A percentile compares a stretch with the other conserved stretches of the same genome.
Conservation (phyloP, 164 flowering plant genomes). For the Platanus orientalis region DNA sequence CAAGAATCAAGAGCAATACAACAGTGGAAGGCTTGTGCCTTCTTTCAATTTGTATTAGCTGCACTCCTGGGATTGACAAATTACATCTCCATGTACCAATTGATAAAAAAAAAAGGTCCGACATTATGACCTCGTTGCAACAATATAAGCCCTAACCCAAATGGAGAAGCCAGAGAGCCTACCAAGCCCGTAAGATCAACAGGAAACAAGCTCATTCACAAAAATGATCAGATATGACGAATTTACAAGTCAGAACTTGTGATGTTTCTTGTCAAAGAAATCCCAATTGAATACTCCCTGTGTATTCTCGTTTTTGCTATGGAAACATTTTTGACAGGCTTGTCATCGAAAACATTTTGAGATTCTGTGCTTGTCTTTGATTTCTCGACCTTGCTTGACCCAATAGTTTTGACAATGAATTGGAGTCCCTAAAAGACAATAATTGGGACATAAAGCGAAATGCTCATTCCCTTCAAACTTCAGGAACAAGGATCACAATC, state of each 20-base stretch:
- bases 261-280: slow-evolving; percentile 36
- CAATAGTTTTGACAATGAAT: slow-evolving; percentile 43
- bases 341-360: slow-evolving; percentile 13
- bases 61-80: not conserved
- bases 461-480: too few species aligned
- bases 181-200: not conserved
- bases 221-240: not conserved
- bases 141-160: not conserved
- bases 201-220: not conserved
- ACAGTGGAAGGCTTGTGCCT: not conserved
- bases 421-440: slow-evolving; percentile 60
- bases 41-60: not conserved
- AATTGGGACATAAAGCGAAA: not conserved
- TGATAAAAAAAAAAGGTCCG: not conserved
- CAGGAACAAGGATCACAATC: too few species aligned
- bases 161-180: too few species aligned
- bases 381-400: slow-evolving; percentile 22
- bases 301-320: slow-evolving; percentile 45
- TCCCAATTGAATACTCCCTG: slow-evolving; percentile 51
- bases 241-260: slow-evolving; percentile 15
- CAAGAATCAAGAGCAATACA: too few species aligned
- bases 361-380: slow-evolving; percentile 16
- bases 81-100: not conserved
- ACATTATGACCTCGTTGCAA: not conserved
- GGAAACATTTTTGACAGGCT: slow-evolving; percentile 17